Base-by-base conservation (phyloP, 2,329 filamentous ascomycete genomes). In the Rhexocercosporidium sp. region DNA sequence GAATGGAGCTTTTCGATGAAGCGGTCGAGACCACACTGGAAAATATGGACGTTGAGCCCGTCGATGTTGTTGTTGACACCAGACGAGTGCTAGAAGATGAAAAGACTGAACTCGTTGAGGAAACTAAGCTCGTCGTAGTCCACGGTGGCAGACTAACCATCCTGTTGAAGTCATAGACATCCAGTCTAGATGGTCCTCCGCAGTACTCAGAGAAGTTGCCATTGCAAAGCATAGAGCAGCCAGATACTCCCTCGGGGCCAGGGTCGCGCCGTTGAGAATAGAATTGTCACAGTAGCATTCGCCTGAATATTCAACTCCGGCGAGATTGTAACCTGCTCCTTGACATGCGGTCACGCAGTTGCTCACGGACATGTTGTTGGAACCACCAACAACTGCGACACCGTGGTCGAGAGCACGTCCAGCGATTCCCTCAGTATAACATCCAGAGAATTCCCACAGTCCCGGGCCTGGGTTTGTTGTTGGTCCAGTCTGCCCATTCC, bases 261-360 rank as follows among this genome's bases (percentile, higher is more conserved):
- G 65, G 22, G 31, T 39, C 22, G 47, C 71, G 9, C 67, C 69
- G 27, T 70, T 70, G n/a, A 39, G 22, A 20, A 72, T 66, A 14
- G 64, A 25, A 59, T 69, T 65, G 16, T 63, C 67, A 46, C 71
- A 72, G 47, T 66, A 82, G 69, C 79, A 84, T 72, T 84, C 80
- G 12, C 79, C 75, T 39, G 78, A 76, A 66, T 83, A 83, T 70
- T 85, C 82, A 31, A 83, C 71, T 53, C 83, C 83, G 64, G 77
- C 74, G 78, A 84, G 73, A n/a, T 62, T 66, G 68, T 81, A 83
- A 5, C 68, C 69, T 1, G 62, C 44, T 18, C 37, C 44, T 34
- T 62, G 39, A 29, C 71, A 73, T n/a, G 68, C 65, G 0, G 44
- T 39, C 25, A 67, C 25, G 47, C 71, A 73, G 20, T 67, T 62